Percentiles rank a stretch among this genome's conserved stretches.
These are phyloP conservation scores for Marvania coccoides DNA, from an alignment of 139 green algal species.

Conservation along the genomic window DNA sequence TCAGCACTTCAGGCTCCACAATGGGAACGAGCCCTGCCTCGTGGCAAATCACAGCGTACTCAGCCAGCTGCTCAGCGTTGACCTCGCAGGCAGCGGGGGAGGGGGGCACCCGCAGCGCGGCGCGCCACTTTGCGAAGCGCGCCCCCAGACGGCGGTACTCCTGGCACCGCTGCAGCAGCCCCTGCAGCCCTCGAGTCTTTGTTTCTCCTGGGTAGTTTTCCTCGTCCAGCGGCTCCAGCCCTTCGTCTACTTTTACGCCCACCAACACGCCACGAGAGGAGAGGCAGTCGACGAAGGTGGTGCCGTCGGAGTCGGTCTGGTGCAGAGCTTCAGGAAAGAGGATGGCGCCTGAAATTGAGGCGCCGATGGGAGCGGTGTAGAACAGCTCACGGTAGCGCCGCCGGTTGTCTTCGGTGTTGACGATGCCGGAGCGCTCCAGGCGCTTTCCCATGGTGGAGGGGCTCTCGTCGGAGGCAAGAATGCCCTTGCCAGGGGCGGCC, in stretches of 20 bases:
- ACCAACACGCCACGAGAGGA: constrained; percentile 52
- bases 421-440: constrained; percentile 37
- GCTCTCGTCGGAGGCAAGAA: constrained; percentile 75
- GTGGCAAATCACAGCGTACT: constrained; percentile 88
- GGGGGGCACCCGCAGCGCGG: constrained; percentile 73
- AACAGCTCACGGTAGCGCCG: constrained; percentile 63
- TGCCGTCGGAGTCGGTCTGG: constrained; percentile 50
- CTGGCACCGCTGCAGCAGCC: constrained; percentile 51
- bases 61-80: constrained; percentile 81
- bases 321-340: constrained; percentile 91
- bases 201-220: constrained; percentile 61
- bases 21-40: constrained; percentile 75
- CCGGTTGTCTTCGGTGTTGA: constrained; percentile 51
- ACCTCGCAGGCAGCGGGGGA: constrained; percentile 52
- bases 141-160: constrained; percentile 46
- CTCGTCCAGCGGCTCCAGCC: constrained; percentile 59
- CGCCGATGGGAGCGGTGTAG: constrained; percentile 50
- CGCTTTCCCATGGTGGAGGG: constrained; percentile 78
- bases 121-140: constrained; percentile 92
- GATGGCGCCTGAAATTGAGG: constrained; percentile 70
- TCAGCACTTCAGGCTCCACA: constrained; percentile 94
- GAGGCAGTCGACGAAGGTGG: constrained; percentile 65
- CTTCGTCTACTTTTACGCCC: constrained; percentile 85
- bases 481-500: constrained; percentile 53
- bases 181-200: constrained; percentile 75